Evolutionary conservation across 345 rosid genomes (phyloP), one percentile per base, ranked within the genome.

Genomic region (Fremontodendron californicum): DNA sequence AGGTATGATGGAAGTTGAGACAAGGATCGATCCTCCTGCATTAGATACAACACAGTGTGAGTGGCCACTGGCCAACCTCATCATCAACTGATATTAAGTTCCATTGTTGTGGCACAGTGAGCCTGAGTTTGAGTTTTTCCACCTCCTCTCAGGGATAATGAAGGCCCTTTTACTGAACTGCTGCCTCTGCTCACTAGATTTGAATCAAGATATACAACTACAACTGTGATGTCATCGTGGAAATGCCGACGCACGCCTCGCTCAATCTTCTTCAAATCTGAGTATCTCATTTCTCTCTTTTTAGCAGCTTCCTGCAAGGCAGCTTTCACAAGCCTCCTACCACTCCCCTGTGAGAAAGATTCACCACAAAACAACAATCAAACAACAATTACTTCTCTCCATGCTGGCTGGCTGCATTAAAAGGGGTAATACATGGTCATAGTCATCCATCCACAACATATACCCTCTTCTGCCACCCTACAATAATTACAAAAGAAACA

Each of bases 221-320:
- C 78, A 40, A 91, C 93, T 2, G 95, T 89, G 33, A 91, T 91
- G 83, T 91, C 95, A 11, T 91, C 95, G 25, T 91, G 95, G 87
- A 91, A 91, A 80, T 89, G 93, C 71, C 95, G 76, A 67, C 95
- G 88, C 33, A 89, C 89, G 1, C 95, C 93, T 46, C 93, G 86
- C 77, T 91, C 93, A 25, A 91, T 91, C 90, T 89, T 88, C 85
- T 88, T 89, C 84, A 91, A 68, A 81, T 91, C 95, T 0, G 93
- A 87, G 82, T 91, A 91, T 81, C 95, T 88, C 93, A 91, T 91
- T 83, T 89, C 86, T 71, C 91, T 87, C 80, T 89, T 82, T 77
- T 75, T 83, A 0, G 90, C 90, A 1, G 90, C 90, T 77, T 83
- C 86, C 62, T 79, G 90, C 64, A 87, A 76, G 15, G 93, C 93